phyloP scores from a whole-genome alignment of 2,329 filamentous ascomycete species.

The Davidsoniella neocaledoniae region DNA sequence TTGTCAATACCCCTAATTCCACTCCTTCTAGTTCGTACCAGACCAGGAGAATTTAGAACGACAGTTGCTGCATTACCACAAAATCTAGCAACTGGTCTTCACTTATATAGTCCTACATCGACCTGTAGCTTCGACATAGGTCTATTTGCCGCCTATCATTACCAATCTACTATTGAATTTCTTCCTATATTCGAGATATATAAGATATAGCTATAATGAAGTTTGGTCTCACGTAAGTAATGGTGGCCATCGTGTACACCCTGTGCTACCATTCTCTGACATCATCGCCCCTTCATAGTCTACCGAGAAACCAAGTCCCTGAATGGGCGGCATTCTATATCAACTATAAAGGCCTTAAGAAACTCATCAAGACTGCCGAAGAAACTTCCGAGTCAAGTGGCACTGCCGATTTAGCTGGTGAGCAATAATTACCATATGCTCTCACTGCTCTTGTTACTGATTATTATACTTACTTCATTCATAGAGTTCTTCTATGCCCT shows the following conservation, averaged over 20 bases:
- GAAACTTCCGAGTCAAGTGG: conserved; percentile 49
- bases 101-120: no score
- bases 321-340: conserved; percentile 77
- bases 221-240: conserved; percentile 42
- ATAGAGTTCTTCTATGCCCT: conserved; percentile 93
- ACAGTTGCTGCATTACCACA: no score
- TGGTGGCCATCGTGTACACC: not conserved
- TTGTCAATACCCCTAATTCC: not conserved
- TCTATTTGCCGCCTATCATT: no score
- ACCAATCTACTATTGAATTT: not conserved
- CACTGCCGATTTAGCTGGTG: conserved; percentile 80
- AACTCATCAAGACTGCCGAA: conserved; percentile 72
- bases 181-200: not conserved
- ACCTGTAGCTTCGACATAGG: no score
- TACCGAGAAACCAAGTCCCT: conserved; percentile 69
- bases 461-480: not conserved
- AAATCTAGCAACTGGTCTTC: no score
- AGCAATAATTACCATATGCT: not conserved
- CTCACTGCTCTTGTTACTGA: not conserved
- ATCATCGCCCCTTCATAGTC: conserved; percentile 23
- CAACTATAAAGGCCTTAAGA: conserved; percentile 86
- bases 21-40: not conserved
- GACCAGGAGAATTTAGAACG: no score
- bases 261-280: conserved; percentile 12
- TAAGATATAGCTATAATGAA: conserved; percentile 30